Percentiles rank a stretch among this genome's conserved stretches.
phyloP scores from a whole-genome alignment of 2,329 filamentous ascomycete genomes.

The Fusarium austroafricanum region DNA sequence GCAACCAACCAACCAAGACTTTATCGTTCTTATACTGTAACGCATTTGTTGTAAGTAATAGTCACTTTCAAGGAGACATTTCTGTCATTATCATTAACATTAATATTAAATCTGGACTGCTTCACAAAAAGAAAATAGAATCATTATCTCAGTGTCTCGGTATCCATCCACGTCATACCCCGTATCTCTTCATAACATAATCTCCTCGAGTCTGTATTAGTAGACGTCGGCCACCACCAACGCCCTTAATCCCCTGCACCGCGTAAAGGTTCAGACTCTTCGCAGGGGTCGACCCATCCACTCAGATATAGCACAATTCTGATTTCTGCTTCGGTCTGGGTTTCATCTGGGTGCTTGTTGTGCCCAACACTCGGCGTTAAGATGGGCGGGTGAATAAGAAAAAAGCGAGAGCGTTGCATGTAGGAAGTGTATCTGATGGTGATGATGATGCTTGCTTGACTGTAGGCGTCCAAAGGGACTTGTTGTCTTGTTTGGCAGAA shows the following conservation, averaged over 20 bases:
- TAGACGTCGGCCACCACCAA: conserved; percentile 31
- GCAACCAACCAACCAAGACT: neutral
- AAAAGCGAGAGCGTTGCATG: conserved; percentile 16
- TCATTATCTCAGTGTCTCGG: conserved; percentile 21
- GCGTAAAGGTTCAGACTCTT: conserved; percentile 47
- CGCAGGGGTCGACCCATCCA: conserved; percentile 39
- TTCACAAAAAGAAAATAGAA: conserved; percentile 21
- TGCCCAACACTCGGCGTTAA: conserved; percentile 47
- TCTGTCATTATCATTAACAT: conserved; percentile 30
- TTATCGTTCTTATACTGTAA: neutral
- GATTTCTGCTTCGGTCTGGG: neutral
- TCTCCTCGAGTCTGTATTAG: conserved; percentile 40
- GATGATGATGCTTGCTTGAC: neutral
- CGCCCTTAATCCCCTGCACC: conserved; percentile 44
- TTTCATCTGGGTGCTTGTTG: conserved; percentile 32
- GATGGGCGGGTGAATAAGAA: conserved; percentile 37
- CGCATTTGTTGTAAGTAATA: neutral
- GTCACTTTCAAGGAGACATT: neutral
- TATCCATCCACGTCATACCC: conserved; percentile 15
- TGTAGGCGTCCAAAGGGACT: too few relatives aligned
- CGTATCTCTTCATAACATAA: conserved; percentile 11
- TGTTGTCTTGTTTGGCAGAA: neutral
- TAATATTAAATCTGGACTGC: conserved; percentile 31
- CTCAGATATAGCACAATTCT: neutral
- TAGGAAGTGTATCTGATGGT: conserved; percentile 18